phyloP scores from a whole-genome alignment of 495 filamentous ascomycete genomes.

The Penicillium parvum region DNA sequence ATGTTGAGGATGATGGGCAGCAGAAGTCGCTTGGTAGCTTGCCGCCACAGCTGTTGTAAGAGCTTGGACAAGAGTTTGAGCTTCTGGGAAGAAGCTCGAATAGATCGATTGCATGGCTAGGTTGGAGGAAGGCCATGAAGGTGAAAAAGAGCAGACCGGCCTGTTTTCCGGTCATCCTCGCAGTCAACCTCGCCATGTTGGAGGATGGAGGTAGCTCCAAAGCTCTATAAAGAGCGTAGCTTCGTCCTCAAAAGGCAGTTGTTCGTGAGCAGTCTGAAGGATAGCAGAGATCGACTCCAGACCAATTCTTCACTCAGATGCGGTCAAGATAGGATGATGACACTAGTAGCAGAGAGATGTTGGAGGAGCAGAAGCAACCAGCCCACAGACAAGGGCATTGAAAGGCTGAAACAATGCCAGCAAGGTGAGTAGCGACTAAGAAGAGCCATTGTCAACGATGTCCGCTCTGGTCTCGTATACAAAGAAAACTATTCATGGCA shows the following conservation, averaged over 20 bases:
- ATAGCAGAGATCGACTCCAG: background rate
- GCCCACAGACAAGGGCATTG: constrained; percentile 12
- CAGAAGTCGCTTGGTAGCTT: constrained; percentile 70
- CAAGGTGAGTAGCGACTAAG: constrained; percentile 1
- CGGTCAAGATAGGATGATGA: background rate
- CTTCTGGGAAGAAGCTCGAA: constrained; percentile 31
- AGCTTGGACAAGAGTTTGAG: constrained; percentile 40
- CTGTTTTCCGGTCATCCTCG: constrained; percentile 5
- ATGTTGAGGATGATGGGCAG: constrained; percentile 60
- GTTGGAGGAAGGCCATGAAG: constrained; percentile 20
- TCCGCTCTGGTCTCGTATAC: constrained; percentile 7
- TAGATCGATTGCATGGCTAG: constrained; percentile 28
- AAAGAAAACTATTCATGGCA: constrained; percentile 22
- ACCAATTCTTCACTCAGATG: background rate
- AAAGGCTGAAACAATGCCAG: constrained; percentile 8
- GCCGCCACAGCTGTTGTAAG: constrained; percentile 49
- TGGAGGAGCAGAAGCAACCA: background rate
- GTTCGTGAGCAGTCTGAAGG: background rate
- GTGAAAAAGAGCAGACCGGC: constrained; percentile 25
- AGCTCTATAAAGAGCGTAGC: background rate
- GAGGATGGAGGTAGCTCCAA: background rate
- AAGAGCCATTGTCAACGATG: constrained; percentile 9
- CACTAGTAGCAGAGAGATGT: constrained; percentile 1
- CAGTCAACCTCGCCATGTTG: constrained; percentile 20
- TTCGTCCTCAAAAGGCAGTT: background rate